Conservation (phyloP, 176 grass and related monocot genomes). For the Phoenix roebelenii region DNA sequence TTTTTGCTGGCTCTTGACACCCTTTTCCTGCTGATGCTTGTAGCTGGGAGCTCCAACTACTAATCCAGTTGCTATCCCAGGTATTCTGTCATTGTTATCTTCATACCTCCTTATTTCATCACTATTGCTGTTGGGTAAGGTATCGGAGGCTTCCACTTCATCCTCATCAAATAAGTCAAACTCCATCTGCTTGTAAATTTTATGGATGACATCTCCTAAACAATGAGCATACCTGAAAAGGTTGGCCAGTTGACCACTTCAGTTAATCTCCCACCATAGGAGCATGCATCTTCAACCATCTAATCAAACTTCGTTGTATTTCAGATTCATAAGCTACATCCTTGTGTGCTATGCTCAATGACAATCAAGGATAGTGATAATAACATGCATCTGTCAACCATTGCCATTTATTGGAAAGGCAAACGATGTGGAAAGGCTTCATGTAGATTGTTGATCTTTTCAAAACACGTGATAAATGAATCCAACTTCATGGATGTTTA, state of each 20-base stretch:
- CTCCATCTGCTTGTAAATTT: slow-evolving; percentile 84
- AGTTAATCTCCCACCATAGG: background rate
- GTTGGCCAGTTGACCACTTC: background rate
- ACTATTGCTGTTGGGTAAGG: slow-evolving; percentile 61
- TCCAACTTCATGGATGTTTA: no score
- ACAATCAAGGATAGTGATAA: no score
- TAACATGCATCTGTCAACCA: no score
- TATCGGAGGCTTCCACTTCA: slow-evolving; percentile 38
- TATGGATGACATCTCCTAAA: slow-evolving; percentile 53
- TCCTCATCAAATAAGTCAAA: slow-evolving; percentile 74
- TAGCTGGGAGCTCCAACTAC: background rate
- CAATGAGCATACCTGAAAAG: slow-evolving; percentile 50
- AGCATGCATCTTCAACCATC: no score
- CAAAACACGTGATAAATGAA: no score
- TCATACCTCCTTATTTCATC: slow-evolving; percentile 19
- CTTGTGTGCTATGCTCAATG: no score
- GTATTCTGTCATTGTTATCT: slow-evolving; percentile 6
- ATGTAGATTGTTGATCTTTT: no score
- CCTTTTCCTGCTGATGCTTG: background rate
- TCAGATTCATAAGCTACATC: no score
- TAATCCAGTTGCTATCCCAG: background rate
- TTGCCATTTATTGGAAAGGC: no score
- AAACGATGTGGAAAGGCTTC: no score
- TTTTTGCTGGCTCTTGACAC: background rate
- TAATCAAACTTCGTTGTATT: no score